These are phyloP conservation scores for Rosa persica DNA, from an alignment of 306 rosid genomes.

Conservation along the genomic window DNA sequence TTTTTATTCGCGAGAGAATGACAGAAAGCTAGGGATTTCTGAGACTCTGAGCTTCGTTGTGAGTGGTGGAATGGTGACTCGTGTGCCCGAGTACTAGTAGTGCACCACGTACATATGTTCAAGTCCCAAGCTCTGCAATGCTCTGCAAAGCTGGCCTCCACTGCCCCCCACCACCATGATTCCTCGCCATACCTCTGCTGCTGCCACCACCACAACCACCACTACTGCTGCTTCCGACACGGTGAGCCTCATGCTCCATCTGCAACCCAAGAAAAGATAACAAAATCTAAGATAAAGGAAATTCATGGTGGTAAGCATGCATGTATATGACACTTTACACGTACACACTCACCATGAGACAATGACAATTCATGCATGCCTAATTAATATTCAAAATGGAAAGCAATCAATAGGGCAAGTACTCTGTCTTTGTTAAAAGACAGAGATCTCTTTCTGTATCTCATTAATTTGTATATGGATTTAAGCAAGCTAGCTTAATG, in stretches of 20 bases:
- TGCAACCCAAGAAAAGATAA: constrained; percentile 18
- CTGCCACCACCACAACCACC: constrained; percentile 30
- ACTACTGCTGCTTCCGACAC: constrained; percentile 36
- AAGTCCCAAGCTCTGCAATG: constrained; percentile 83
- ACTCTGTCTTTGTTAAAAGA: neutral
- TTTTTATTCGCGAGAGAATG: constrained; percentile 18
- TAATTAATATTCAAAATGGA: neutral
- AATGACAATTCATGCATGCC: constrained; percentile 11
- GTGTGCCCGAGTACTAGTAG: neutral
- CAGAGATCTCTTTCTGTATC: neutral
- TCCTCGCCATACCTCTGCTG: constrained; percentile 52
- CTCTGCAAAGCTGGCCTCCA: constrained; percentile 97
- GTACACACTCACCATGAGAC: neutral
- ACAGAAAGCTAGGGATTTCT: neutral
- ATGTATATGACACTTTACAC: neutral
- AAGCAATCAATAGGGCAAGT: neutral
- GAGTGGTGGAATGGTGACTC: neutral
- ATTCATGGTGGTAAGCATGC: neutral
- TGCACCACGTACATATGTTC: constrained; percentile 24
- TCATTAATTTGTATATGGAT: neutral
- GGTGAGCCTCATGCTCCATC: constrained; percentile 48
- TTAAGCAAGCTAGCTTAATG: neutral
- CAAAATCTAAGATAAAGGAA: neutral
- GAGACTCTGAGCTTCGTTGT: neutral
- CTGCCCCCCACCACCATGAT: constrained; percentile 53